These are phyloP conservation scores for Eucalyptus urophylla DNA, from an alignment of 345 rosid genomes.

Conservation along the genomic window DNA sequence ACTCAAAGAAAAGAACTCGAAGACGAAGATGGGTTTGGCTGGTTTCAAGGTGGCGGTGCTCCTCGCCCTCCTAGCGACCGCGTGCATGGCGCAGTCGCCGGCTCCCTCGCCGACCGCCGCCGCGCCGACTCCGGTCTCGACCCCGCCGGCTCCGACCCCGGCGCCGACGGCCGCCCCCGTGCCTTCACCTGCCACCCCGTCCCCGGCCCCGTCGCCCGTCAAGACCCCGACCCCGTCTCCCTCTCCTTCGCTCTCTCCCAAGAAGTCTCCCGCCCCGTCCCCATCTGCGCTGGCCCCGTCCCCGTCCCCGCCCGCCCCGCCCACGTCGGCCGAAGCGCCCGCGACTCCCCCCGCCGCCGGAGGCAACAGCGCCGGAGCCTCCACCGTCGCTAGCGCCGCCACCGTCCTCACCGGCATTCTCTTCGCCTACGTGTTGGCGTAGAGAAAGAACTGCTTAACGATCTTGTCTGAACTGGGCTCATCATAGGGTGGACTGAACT, in stretches of 20 bases:
- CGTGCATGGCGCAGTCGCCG: conserved; percentile 69
- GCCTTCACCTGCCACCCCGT: not conserved
- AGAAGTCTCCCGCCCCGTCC: not conserved
- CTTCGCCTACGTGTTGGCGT: not conserved
- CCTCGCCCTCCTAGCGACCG: conserved; percentile 54
- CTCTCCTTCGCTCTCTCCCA: not conserved
- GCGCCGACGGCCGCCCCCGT: conserved; percentile 13
- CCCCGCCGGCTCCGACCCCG: conserved; percentile 11
- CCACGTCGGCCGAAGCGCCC: not conserved
- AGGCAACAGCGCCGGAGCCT: not conserved
- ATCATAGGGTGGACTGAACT: not conserved
- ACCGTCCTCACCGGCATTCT: not conserved
- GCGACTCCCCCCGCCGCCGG: not conserved
- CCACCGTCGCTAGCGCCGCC: not conserved
- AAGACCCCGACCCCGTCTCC: conserved; percentile 27
- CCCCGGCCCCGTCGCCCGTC: conserved; percentile 10
- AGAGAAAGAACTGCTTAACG: not conserved
- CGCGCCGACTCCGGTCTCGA: conserved; percentile 8
- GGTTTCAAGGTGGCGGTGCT: conserved; percentile 34
- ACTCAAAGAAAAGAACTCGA: not conserved
- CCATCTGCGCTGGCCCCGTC: not conserved
- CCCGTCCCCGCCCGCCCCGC: not conserved
- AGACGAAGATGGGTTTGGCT: conserved; percentile 30
- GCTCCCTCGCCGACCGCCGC: conserved; percentile 18
- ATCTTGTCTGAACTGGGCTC: not conserved